Base-by-base conservation (phyloP, 2,329 filamentous ascomycete species). In the Chaetomium sp. region DNA sequence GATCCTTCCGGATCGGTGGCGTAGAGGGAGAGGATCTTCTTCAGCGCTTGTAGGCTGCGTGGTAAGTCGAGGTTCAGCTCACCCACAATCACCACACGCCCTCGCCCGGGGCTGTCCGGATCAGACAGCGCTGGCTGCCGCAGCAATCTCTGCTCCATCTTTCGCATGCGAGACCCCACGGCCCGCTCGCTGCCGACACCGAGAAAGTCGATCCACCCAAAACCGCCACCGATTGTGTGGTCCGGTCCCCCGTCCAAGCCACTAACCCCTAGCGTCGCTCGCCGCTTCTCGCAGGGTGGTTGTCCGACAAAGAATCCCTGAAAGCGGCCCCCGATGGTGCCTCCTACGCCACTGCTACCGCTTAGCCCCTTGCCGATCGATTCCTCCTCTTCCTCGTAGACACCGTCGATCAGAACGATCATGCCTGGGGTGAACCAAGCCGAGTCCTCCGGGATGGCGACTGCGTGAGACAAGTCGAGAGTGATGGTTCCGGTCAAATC, bases 121-220 rank as follows among this genome's bases (percentile, higher is more conserved):
- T 77, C 71, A 3, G 77, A 74, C 4, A 77, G 72, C 66, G 54
- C 45, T 3, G 73, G 70, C 21, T 79, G 72, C 27, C 74, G 77
- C 8, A 94, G 79, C 2, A 95, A 80, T 56, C 87, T 85, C 42
- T 86, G 82, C 74, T 96, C 90, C 0, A 97, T 82, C 65, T 85
- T 87, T 62, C 91, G 87, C 94, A 98, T 97, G 64, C 90, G 89
- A 1, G 85, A 77, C 0, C 94, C 93, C 0, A 90, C 86, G 7
- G 92, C 93, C 54, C 93, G 89, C 75, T 97, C 92, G 72, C 92
- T 96, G 42, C 94, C 94, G 1, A 95, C 86, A 6, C 94, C 95
- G 1, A 98, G 82, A 74, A 98, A 99, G 76, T 98, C 95, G 60
- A 97, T 93, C 93, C 95, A 99, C 51, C 95, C 95, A 74, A 98